Percentiles rank a stretch among this genome's conserved stretches.
phyloP scores from a whole-genome alignment of 1,284 basidiomycete species.

The Heterobasidion parviporum region DNA sequence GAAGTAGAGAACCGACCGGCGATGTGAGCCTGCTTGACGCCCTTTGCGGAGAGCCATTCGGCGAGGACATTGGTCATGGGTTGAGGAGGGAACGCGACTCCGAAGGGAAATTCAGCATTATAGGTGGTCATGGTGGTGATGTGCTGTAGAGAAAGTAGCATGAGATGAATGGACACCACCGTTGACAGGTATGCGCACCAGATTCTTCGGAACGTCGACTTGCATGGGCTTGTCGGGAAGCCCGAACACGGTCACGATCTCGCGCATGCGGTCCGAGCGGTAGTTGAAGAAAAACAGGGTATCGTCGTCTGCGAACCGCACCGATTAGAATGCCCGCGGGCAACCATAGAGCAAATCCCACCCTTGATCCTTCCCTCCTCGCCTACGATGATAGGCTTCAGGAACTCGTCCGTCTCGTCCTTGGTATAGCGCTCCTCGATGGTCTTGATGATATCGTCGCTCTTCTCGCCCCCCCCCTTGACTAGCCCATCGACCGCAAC shows the following conservation, averaged over 20 bases:
- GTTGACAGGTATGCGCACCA: slow-evolving; percentile 38
- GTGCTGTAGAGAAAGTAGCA: slow-evolving; percentile 31
- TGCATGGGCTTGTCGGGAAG: slow-evolving; percentile 78
- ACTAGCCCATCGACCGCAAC: slow-evolving; percentile 80
- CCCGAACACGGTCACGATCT: slow-evolving; percentile 76
- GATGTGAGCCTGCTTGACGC: slow-evolving; percentile 77
- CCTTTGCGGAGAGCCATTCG: slow-evolving; percentile 78
- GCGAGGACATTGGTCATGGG: slow-evolving; percentile 88
- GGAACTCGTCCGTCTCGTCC: slow-evolving; percentile 85
- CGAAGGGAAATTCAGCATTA: slow-evolving; percentile 82
- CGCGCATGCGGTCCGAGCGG: slow-evolving; percentile 89
- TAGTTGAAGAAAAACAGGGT: slow-evolving; percentile 94
- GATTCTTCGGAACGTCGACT: slow-evolving; percentile 71
- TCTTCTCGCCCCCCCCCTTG: slow-evolving; percentile 63
- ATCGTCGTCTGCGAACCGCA: slow-evolving; percentile 40
- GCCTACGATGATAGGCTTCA: slow-evolving; percentile 86
- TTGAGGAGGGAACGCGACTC: slow-evolving; percentile 83
- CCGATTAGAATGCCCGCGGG: background rate
- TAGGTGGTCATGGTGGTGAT: slow-evolving; percentile 93
- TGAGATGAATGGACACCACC: background rate
- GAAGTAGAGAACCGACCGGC: slow-evolving; percentile 44
- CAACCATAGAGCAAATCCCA: slow-evolving; percentile 17
- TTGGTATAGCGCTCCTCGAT: slow-evolving; percentile 72
- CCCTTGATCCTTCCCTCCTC: slow-evolving; percentile 78
- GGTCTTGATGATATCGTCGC: slow-evolving; percentile 53